These are phyloP conservation scores for Eustoma russellianum DNA, from an alignment of 257 asterid species.

Conservation along the genomic window DNA sequence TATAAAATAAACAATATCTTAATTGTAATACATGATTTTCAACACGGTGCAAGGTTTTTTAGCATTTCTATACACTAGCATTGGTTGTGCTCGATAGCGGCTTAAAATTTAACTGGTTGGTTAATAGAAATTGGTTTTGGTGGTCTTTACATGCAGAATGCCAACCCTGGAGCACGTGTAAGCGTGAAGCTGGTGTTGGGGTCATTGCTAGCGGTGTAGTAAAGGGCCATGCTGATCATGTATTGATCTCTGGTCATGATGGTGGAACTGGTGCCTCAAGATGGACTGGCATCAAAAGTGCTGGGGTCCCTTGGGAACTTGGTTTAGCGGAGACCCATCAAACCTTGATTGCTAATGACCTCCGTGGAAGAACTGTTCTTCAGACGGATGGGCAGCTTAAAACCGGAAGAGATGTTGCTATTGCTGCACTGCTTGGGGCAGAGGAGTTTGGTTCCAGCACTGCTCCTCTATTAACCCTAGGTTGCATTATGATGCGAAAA, in stretches of 20 bases:
- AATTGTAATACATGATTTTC: too few species aligned
- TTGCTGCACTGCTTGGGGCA: constrained; percentile 98
- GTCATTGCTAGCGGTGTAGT: constrained; percentile 98
- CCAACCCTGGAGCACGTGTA: constrained; percentile 93
- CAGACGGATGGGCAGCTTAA: constrained; percentile 98
- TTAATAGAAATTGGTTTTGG: background rate
- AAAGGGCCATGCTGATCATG: constrained; percentile 97
- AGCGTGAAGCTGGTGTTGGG: constrained; percentile 99
- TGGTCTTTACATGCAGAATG: constrained; percentile 40
- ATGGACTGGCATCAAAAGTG: constrained; percentile 99
- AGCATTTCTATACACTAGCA: too few species aligned
- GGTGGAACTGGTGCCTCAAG: constrained; percentile 99
- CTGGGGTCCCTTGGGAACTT: constrained; percentile 99
- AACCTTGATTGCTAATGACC: constrained; percentile 95
- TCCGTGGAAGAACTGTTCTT: constrained; percentile 87
- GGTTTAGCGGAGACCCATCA: constrained; percentile 99
- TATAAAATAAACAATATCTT: too few species aligned
- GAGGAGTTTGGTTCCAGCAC: constrained; percentile 99
- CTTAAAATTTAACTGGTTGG: background rate
- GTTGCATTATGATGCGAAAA: constrained; percentile 99
- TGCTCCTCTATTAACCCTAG: constrained; percentile 92
- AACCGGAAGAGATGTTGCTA: constrained; percentile 96
- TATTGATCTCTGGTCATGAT: constrained; percentile 96
- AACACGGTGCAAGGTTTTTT: background rate
- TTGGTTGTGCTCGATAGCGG: background rate